These are phyloP conservation scores for Suhomyces terraborum DNA, from an alignment of 1,139 yeast species.

Conservation along the genomic window DNA sequence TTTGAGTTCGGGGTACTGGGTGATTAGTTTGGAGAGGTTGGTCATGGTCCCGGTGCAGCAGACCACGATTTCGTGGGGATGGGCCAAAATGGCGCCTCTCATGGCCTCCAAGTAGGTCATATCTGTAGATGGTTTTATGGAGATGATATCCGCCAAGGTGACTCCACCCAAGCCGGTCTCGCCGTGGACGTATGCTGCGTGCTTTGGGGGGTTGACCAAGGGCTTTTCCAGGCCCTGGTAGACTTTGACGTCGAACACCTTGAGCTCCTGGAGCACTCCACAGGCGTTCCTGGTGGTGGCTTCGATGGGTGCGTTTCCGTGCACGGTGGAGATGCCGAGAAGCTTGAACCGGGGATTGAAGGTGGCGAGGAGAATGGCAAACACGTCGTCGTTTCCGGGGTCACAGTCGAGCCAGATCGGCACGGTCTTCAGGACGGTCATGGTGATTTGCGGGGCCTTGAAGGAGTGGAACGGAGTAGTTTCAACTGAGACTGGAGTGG, in stretches of 20 bases:
- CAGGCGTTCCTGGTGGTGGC: constrained; percentile 73
- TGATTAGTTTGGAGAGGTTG: constrained; percentile 59
- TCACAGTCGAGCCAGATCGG: constrained; percentile 93
- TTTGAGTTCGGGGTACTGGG: constrained; percentile 52
- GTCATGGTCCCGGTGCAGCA: constrained; percentile 77
- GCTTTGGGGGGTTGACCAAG: constrained; percentile 46
- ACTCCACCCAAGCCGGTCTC: constrained; percentile 75
- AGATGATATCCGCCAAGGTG: constrained; percentile 53
- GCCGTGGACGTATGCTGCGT: constrained; percentile 74
- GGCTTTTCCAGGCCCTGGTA: constrained; percentile 68
- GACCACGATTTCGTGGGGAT: constrained; percentile 52
- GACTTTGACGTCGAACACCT: constrained; percentile 52
- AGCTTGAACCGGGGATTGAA: constrained; percentile 61
- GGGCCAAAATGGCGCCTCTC: constrained; percentile 44
- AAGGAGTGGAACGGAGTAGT: too few species aligned
- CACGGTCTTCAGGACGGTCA: constrained; percentile 30
- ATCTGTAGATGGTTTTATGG: constrained; percentile 24
- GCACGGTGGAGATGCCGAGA: constrained; percentile 78
- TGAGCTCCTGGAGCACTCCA: constrained; percentile 62
- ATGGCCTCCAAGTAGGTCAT: constrained; percentile 59
- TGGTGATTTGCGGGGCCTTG: constrained; percentile 7
- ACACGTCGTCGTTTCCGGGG: constrained; percentile 89
- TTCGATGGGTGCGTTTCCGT: constrained; percentile 72
- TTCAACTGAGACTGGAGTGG: too few species aligned
- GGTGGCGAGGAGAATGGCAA: constrained; percentile 67